These are phyloP conservation scores for Apostasia shenzhenica DNA, from an alignment of 106 monocot genomes.

Conservation along the genomic window DNA sequence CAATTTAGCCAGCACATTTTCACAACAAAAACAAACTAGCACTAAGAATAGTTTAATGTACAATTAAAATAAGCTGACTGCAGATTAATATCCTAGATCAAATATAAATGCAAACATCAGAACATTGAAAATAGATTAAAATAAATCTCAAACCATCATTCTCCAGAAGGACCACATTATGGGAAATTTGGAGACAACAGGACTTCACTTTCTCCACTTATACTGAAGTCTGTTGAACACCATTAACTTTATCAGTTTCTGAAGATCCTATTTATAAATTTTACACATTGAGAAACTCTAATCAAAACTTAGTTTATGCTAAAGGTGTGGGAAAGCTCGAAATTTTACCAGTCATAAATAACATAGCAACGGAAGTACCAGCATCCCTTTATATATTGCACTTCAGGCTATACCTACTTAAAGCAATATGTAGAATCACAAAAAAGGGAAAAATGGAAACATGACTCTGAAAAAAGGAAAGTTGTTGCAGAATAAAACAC, in stretches of 20 bases:
- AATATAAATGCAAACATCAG: no score
- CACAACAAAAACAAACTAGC: no score
- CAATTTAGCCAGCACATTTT: no score
- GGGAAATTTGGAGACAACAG: slow-evolving; percentile 8
- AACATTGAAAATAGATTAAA: no score
- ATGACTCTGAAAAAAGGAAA: not conserved
- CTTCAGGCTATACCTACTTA: not conserved
- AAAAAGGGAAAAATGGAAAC: not conserved
- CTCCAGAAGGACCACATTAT: slow-evolving; percentile 12
- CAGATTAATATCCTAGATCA: no score
- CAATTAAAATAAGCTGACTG: no score
- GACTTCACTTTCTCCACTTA: slow-evolving; percentile 10
- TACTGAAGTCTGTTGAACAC: slow-evolving; percentile 12
- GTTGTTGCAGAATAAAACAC: no score
- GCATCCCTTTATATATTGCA: not conserved
- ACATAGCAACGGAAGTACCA: not conserved
- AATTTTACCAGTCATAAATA: not conserved
- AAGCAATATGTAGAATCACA: not conserved
- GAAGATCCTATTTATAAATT: not conserved
- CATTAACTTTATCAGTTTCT: slow-evolving; percentile 8
- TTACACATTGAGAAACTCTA: slow-evolving; percentile 2
- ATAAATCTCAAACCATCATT: slow-evolving; percentile 5
- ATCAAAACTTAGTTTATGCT: not conserved
- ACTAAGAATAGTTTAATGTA: no score
- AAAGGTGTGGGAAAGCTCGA: not conserved